These are phyloP conservation scores for Licmophora abbreviata DNA, from an alignment of 108 stramenopile species.

Conservation along the genomic window DNA sequence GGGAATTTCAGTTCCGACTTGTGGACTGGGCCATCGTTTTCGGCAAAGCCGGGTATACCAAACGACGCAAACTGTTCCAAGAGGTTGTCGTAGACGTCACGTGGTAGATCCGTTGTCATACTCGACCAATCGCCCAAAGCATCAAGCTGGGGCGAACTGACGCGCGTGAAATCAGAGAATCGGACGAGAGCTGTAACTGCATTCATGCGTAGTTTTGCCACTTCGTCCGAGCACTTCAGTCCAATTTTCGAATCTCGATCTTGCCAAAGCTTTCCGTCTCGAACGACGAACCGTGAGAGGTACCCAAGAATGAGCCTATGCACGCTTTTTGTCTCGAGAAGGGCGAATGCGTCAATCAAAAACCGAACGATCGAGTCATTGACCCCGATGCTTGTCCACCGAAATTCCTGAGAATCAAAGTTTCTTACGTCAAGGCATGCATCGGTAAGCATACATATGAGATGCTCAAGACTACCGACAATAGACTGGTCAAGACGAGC, in stretches of 20 bases:
- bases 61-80: conserved; percentile 40
- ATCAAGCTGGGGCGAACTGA: conserved; percentile 67
- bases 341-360: conserved; percentile 73
- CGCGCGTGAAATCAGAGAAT: conserved; percentile 67
- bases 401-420: conserved; percentile 77
- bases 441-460: conserved; percentile 69
- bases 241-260: conserved; percentile 76
- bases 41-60: conserved; percentile 29
- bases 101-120: conserved; percentile 9
- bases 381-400: conserved; percentile 78
- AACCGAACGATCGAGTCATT: conserved; percentile 80
- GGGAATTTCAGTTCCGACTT: conserved; percentile 24
- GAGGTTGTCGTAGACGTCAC: conserved; percentile 44
- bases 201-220: conserved; percentile 69
- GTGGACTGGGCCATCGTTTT: conserved; percentile 25
- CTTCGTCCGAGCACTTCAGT: conserved; percentile 78
- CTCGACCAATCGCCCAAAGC: conserved; percentile 35
- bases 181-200: conserved; percentile 76
- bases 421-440: conserved; percentile 76
- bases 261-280: conserved; percentile 64
- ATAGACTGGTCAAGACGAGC: conserved; percentile 63
- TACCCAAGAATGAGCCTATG: conserved; percentile 65
- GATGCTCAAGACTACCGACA: conserved; percentile 40
- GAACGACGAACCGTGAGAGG: conserved; percentile 60
- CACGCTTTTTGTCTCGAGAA: conserved; percentile 52